A percentile compares a stretch with the other conserved stretches of the same genome.
phyloP scores from a whole-genome alignment of 2,329 filamentous ascomycete species.

The Nigrograna mackinnonii region DNA sequence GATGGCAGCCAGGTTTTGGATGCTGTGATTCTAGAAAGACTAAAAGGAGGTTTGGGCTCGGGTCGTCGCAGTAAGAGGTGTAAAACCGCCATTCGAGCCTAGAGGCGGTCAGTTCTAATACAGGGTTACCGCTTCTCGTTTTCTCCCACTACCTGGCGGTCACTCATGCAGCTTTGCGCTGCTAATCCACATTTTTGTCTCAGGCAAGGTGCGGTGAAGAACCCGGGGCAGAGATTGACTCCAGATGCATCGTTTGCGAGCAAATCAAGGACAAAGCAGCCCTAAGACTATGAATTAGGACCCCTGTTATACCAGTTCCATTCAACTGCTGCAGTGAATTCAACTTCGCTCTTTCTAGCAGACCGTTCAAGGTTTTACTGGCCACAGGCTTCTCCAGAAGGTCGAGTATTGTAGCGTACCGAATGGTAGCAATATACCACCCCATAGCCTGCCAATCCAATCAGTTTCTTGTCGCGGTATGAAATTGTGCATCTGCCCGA shows the following conservation, averaged over 20 bases:
- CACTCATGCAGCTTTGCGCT: constrained; percentile 10
- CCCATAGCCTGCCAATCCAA: constrained; percentile 21
- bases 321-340: too few relatives aligned
- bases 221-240: too few relatives aligned
- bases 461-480: constrained; percentile 8
- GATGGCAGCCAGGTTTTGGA: constrained; percentile 10
- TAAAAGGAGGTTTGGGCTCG: not conserved
- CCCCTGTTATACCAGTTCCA: too few relatives aligned
- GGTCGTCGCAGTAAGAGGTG: constrained; percentile 18
- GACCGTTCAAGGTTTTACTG: not conserved
- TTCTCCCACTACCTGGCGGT: constrained; percentile 11
- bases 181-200: constrained; percentile 21
- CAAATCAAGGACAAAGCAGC: too few relatives aligned
- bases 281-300: too few relatives aligned
- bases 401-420: constrained; percentile 28
- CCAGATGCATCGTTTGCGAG: too few relatives aligned
- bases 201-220: not conserved
- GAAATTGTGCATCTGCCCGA: constrained; percentile 17
- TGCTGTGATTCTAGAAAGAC: constrained; percentile 17
- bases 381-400: not conserved
- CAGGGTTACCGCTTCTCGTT: constrained; percentile 25
- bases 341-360: too few relatives aligned
- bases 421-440: constrained; percentile 9
- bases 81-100: constrained; percentile 19
- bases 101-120: constrained; percentile 32